Base-by-base conservation (phyloP, 768 basidiomycete genomes). In the Dendrothele bispora region DNA sequence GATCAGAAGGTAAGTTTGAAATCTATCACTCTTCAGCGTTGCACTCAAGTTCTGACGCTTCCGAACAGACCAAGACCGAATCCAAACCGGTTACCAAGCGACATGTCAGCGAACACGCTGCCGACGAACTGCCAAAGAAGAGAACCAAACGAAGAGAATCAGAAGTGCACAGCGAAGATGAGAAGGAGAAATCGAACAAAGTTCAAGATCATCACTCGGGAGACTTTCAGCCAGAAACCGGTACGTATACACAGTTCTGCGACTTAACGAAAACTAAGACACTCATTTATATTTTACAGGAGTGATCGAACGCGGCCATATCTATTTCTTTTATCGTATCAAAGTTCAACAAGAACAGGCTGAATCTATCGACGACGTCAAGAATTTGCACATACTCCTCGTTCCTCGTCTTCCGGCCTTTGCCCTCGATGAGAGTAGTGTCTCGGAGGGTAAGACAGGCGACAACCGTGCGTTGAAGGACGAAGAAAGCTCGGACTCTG, bases 321-420 rank as follows among this genome's bases (percentile, higher is more conserved):
- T 85, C 37, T 84, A 84, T 62, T 83, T 84, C 61, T 78, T 83
- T 64, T 85, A 81, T 55, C 75, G 79, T 10, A 82, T 82, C 3
- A 73, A 77, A 24, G 80, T 83, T 17, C 63, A 82, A 54, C 58
- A 66, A 12, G 74, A 80, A 49, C 73, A 80, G 48, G 78, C 72
- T 0, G 58, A 74, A n/a, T 77, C 76, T 6, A 49, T 84, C 25
- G 79, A 83, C 58, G 81, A 83, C 49, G 70, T 84, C 26, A 68
- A 69, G 50, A 76, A 79, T 41, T 73, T 85, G 47, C 74, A 82
- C 54, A 78, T 86, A 60, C 68, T 85, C 20, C 72, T 87, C 17
- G 67, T 84, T 8, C 83, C 83, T 14, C 68, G 76, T 4, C 73
- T 74, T 2, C 77, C 82, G 0, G 68, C 64, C 43, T 78, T 78